Evolutionary conservation across 2,329 filamentous ascomycete genomes (phyloP).

Genomic region (Dactylellina cionopaga): DNA sequence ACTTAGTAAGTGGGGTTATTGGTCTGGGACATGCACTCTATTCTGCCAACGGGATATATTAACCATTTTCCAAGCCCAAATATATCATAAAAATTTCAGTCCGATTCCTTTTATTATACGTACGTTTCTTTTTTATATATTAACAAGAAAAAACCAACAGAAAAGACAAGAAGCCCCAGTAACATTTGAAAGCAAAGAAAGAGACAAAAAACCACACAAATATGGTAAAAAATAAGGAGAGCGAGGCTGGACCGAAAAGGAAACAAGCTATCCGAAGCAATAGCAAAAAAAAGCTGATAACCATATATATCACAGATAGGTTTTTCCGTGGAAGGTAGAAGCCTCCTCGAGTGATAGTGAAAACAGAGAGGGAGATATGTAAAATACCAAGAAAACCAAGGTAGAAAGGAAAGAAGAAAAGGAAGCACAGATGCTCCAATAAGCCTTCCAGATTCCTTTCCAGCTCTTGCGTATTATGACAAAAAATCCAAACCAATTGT

Average conservation of each 20-base stretch:
- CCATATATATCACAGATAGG: conserved; percentile 22
- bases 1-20: too few relatives aligned
- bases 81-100: not conserved
- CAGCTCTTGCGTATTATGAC: too few relatives aligned
- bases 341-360: conserved; percentile 1
- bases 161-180: not conserved
- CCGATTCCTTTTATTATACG: conserved; percentile 16
- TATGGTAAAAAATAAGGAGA: conserved; percentile 3
- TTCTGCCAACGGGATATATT: too few relatives aligned
- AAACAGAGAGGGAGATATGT: conserved; percentile 6
- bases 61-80: too few relatives aligned
- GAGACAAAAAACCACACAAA: conserved; percentile 8
- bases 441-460: not conserved
- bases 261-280: not conserved
- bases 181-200: not conserved
- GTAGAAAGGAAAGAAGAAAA: conserved; percentile 1
- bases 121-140: conserved; percentile 22
- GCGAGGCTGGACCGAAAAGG: conserved; percentile 8
- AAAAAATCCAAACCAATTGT: too few relatives aligned
- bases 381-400: not conserved
- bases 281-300: conserved; percentile 2
- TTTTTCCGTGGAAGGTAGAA: not conserved
- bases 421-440: too few relatives aligned
- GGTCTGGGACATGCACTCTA: too few relatives aligned
- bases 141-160: not conserved